Evolutionary conservation across 768 basidiomycete species (phyloP).

Genomic region (Mycena albidolilacea): DNA sequence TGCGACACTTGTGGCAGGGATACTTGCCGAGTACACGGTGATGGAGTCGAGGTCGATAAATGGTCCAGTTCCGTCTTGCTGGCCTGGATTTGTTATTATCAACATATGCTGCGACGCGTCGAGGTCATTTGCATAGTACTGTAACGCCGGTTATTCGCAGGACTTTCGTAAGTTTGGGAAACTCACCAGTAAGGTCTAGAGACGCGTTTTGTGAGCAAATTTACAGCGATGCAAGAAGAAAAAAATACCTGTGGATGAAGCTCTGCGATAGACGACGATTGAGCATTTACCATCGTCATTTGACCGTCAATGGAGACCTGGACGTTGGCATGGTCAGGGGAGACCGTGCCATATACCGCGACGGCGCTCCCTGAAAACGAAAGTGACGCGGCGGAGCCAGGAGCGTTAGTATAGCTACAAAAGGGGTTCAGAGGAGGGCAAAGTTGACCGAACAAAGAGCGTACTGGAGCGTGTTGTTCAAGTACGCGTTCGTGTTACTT

Average conservation of each 20-base stretch:
- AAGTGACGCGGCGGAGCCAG: slow-evolving; percentile 59
- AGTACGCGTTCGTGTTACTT: slow-evolving; percentile 47
- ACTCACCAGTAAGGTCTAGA: slow-evolving; percentile 53
- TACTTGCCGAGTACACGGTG: slow-evolving; percentile 50
- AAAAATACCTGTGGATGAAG: slow-evolving; percentile 50
- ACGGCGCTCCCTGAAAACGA: slow-evolving; percentile 67
- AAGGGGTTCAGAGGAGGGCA: slow-evolving; percentile 5
- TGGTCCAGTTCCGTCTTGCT: slow-evolving; percentile 48
- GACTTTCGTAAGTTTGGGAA: slow-evolving; percentile 23
- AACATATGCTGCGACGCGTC: slow-evolving; percentile 57
- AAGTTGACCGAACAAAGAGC: slow-evolving; percentile 31
- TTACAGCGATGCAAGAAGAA: not conserved
- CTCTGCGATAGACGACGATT: slow-evolving; percentile 35
- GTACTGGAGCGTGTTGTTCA: slow-evolving; percentile 62
- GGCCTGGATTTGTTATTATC: slow-evolving; percentile 51
- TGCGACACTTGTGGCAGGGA: slow-evolving; percentile 21
- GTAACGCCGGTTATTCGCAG: slow-evolving; percentile 7
- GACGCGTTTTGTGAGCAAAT: not conserved
- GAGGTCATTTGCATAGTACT: slow-evolving; percentile 62
- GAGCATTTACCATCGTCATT: slow-evolving; percentile 32
- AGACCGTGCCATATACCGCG: slow-evolving; percentile 67
- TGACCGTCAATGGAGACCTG: slow-evolving; percentile 62
- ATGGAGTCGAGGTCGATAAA: slow-evolving; percentile 64
- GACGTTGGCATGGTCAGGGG: slow-evolving; percentile 65
- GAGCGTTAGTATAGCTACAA: slow-evolving; percentile 56